Evolutionary conservation across 768 basidiomycete species (phyloP).

Genomic region (Rhizopogon vinicolor): DNA sequence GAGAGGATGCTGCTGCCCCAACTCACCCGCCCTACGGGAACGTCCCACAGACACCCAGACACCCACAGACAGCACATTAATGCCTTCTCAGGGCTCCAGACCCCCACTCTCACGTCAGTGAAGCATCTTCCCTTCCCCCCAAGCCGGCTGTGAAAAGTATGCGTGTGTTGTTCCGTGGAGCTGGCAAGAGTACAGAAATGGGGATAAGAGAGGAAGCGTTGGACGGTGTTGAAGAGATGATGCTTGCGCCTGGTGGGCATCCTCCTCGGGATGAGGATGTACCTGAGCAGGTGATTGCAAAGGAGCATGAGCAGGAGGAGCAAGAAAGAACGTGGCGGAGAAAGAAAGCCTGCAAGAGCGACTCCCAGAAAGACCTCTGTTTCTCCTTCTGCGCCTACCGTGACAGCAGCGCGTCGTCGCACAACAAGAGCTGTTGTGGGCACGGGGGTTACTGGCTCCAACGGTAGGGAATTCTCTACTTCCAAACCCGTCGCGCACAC

Average conservation of each 20-base stretch:
- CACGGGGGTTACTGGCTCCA: not conserved
- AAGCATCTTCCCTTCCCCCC: conserved; percentile 27
- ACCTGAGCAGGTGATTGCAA: not conserved
- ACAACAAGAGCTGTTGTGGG: conserved; percentile 15
- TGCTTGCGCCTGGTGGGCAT: conserved; percentile 24
- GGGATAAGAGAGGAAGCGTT: conserved; percentile 18
- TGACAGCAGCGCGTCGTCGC: conserved; percentile 16
- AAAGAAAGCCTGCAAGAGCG: not conserved
- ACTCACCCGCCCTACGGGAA: not conserved
- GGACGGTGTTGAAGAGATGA: conserved; percentile 26
- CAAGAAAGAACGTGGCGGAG: conserved; percentile 1
- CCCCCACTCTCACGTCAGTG: conserved; percentile 25
- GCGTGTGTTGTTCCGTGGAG: conserved; percentile 26
- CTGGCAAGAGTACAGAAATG: conserved; percentile 15
- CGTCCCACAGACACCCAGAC: too few relatives aligned
- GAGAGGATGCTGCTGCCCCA: conserved; percentile 2
- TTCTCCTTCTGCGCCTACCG: not conserved
- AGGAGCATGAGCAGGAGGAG: conserved; percentile 4
- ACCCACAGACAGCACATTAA: not conserved
- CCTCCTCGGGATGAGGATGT: conserved; percentile 7
- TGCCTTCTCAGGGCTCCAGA: conserved; percentile 10
- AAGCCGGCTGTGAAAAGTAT: conserved; percentile 22
- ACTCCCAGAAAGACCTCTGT: not conserved
- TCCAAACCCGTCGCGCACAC: not conserved
- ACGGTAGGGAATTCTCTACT: not conserved